Conservation (phyloP, 768 basidiomycete genomes). For the Lentinula sp. region DNA sequence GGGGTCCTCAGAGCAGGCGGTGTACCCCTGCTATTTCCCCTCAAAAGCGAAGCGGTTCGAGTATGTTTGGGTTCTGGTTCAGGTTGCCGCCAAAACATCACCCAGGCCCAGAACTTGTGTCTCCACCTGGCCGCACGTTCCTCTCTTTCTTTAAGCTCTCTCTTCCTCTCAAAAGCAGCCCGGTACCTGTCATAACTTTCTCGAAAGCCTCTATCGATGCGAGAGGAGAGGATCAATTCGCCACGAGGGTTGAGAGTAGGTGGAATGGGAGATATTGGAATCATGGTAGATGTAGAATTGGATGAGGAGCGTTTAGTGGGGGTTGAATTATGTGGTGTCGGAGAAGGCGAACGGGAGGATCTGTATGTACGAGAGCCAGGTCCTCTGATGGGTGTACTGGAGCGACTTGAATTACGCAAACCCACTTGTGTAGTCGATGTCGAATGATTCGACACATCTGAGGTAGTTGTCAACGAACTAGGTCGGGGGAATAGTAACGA, state of each 20-base stretch:
- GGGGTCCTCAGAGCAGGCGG: neutral
- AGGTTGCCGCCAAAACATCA: neutral
- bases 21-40: neutral
- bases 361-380: constrained; percentile 13
- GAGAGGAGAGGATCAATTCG: constrained; percentile 92
- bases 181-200: constrained; percentile 94
- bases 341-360: constrained; percentile 23
- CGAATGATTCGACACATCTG: constrained; percentile 20
- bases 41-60: neutral
- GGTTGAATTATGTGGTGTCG: constrained; percentile 3
- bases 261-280: constrained; percentile 77
- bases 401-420: constrained; percentile 12
- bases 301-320: constrained; percentile 11
- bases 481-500: constrained; percentile 54
- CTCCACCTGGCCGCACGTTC: constrained; percentile 24
- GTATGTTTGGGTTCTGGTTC: neutral
- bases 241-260: constrained; percentile 88
- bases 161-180: constrained; percentile 72
- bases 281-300: constrained; percentile 33
- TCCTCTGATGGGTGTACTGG: constrained; percentile 10
- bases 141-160: constrained; percentile 56
- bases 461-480: constrained; percentile 8
- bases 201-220: constrained; percentile 74
- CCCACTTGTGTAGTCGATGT: constrained; percentile 28
- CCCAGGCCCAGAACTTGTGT: constrained; percentile 16